Conservation (phyloP, 306 rosid species). For the Malus sieversii region DNA sequence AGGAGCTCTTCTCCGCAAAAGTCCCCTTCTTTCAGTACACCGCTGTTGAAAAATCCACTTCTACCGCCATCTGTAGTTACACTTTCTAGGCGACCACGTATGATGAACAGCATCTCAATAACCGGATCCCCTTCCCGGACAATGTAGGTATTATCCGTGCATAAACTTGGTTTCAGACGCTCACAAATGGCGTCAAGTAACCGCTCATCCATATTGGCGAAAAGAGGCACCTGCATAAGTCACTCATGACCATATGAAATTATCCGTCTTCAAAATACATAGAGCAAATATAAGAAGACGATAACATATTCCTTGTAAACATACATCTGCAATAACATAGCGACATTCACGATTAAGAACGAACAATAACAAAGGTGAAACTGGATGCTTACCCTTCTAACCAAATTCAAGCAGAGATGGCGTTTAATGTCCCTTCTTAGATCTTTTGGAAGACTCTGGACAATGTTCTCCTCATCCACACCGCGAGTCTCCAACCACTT, state of each 20-base stretch:
- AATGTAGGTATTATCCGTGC: constrained; percentile 56
- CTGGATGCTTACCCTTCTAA: constrained; percentile 60
- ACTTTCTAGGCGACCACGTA: constrained; percentile 82
- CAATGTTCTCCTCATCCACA: constrained; percentile 50
- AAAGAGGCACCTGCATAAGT: constrained; percentile 65
- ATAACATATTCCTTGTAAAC: too few species aligned
- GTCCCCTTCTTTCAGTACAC: constrained; percentile 68
- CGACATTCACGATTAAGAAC: background rate
- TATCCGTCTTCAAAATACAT: background rate
- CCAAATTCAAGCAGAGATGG: constrained; percentile 62
- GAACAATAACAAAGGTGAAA: background rate
- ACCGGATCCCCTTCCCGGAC: constrained; percentile 93
- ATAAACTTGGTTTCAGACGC: constrained; percentile 74
- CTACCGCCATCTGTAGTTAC: constrained; percentile 91
- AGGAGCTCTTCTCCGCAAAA: constrained; percentile 89
- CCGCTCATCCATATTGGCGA: constrained; percentile 86
- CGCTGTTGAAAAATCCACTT: constrained; percentile 90
- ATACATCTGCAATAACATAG: too few species aligned
- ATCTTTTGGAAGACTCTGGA: constrained; percentile 47
- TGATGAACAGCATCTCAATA: constrained; percentile 81
- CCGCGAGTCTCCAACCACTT: constrained; percentile 58
- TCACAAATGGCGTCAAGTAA: constrained; percentile 91
- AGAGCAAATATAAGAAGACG: background rate
- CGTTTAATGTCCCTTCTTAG: constrained; percentile 53
- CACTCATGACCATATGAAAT: background rate